Evolutionary conservation across 2,329 filamentous ascomycete genomes (phyloP).

Genomic region (Xylariaceae sp.): DNA sequence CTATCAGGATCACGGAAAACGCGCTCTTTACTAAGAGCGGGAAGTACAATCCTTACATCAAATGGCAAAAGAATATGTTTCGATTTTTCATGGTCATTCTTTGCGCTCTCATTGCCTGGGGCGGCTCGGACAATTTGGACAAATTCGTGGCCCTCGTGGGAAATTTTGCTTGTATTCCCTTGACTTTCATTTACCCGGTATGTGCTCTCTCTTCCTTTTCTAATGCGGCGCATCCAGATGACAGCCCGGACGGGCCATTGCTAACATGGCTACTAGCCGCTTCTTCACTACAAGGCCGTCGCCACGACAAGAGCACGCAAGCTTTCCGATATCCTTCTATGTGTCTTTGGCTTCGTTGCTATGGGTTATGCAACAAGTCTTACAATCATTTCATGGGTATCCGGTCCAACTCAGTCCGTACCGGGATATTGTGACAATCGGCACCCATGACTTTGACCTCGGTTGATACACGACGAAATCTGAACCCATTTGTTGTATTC

Average conservation of each 20-base stretch:
- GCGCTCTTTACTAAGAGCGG: constrained; percentile 89
- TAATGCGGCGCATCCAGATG: background rate
- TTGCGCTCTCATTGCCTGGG: constrained; percentile 85
- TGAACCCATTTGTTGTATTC: constrained; percentile 22
- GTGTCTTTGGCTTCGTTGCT: constrained; percentile 74
- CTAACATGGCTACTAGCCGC: constrained; percentile 53
- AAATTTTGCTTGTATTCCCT: constrained; percentile 93
- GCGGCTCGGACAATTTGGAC: constrained; percentile 85
- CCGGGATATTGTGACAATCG: constrained; percentile 52
- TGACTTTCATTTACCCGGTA: constrained; percentile 97
- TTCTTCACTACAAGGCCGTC: constrained; percentile 82
- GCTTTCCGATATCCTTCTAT: constrained; percentile 66
- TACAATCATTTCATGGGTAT: constrained; percentile 82
- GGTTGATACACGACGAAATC: background rate
- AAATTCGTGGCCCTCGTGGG: constrained; percentile 96
- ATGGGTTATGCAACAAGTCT: constrained; percentile 90
- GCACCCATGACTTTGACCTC: constrained; percentile 17
- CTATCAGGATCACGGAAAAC: constrained; percentile 93
- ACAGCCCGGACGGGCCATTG: background rate
- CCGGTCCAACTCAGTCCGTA: constrained; percentile 41
- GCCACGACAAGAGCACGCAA: constrained; percentile 64
- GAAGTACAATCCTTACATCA: constrained; percentile 97
- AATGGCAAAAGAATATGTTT: constrained; percentile 99
- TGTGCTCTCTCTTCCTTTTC: constrained; percentile 37
- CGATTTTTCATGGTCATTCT: constrained; percentile 86